Evolutionary conservation across 108 stramenopile species (phyloP), one percentile per base, ranked within the genome.

Genomic region (Craspedostauros australis): DNA sequence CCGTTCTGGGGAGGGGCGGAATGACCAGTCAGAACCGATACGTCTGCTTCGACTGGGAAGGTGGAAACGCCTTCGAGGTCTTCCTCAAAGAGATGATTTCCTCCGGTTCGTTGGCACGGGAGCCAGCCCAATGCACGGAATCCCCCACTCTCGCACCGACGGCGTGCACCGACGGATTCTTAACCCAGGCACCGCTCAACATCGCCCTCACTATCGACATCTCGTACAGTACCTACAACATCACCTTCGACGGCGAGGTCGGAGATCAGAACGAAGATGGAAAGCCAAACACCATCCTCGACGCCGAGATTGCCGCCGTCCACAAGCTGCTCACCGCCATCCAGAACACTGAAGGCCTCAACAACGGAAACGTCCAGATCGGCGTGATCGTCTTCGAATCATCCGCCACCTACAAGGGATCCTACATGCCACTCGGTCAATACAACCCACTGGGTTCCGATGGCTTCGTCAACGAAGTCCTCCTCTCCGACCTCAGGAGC

Each of bases 181-280:
- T 62, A 3, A 20, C 28, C 30, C 50, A 24, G 14, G 21, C 33
- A 14, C 49, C 25, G 5, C 39, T 62, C 0, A 58, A 70, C 42
- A 51, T 70, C 34, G 34, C 21, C 19, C 9, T 70, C 11, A 62
- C 59, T 16, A 28, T 70, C 29, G 69, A 70, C 46, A 36, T 58
- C 16, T 64, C 62, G 0, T 47, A 38, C 18, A 49, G 46, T 19
- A 70, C 69, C 1, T 28, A 36, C 4, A n/a, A 7, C 11, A 31
- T 23, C 7, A 25, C 23, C 5, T 70, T 70, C 39, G 46, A 26
- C 0, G 28, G 15, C 1, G 19, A 28, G 12, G 34, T 62, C 26
- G 69, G 69, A 9, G 69, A 70, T 39, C 22, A 51, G 14, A 70
- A 70, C 44, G 22, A 26, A 12, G 62, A 70, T 30, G 56, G 49